Conservation (phyloP, 208 protist species). For the Leishmania lainsoni region DNA sequence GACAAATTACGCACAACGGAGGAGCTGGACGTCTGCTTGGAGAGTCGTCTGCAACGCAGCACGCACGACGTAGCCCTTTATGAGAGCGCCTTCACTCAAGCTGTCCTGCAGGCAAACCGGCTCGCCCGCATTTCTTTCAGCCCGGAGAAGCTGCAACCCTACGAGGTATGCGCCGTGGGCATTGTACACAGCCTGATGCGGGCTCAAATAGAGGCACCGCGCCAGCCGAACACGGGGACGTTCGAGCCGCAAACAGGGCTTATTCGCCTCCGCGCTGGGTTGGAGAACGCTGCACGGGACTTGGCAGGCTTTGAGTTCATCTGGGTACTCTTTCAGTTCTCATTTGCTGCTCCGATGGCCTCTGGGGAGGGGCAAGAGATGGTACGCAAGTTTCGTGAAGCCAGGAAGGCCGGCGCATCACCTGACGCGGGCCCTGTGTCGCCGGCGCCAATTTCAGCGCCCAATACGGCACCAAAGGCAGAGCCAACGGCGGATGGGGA, state of each 20-base stretch:
- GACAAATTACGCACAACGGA: slow-evolving; percentile 75
- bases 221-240: slow-evolving; percentile 76
- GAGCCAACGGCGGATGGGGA: background rate
- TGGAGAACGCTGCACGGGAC: slow-evolving; percentile 88
- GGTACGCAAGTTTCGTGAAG: slow-evolving; percentile 30
- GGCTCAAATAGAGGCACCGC: slow-evolving; percentile 75
- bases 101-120: slow-evolving; percentile 71
- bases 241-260: slow-evolving; percentile 84
- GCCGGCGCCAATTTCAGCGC: background rate
- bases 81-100: slow-evolving; percentile 67
- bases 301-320: slow-evolving; percentile 87
- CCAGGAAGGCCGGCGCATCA: background rate
- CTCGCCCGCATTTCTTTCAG: slow-evolving; percentile 71
- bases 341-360: slow-evolving; percentile 68
- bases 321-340: slow-evolving; percentile 93
- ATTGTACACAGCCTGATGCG: slow-evolving; percentile 89
- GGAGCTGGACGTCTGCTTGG: slow-evolving; percentile 68
- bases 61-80: slow-evolving; percentile 77
- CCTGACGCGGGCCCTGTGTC: background rate
- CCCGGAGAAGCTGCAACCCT: slow-evolving; percentile 74
- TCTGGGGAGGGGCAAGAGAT: slow-evolving; percentile 59
- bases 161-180: slow-evolving; percentile 77
- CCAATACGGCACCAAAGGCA: background rate
- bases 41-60: slow-evolving; percentile 64
- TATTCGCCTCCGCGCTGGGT: slow-evolving; percentile 75